Conservation (phyloP, 1,284 basidiomycete species). For the Tilletiaria anomala region DNA sequence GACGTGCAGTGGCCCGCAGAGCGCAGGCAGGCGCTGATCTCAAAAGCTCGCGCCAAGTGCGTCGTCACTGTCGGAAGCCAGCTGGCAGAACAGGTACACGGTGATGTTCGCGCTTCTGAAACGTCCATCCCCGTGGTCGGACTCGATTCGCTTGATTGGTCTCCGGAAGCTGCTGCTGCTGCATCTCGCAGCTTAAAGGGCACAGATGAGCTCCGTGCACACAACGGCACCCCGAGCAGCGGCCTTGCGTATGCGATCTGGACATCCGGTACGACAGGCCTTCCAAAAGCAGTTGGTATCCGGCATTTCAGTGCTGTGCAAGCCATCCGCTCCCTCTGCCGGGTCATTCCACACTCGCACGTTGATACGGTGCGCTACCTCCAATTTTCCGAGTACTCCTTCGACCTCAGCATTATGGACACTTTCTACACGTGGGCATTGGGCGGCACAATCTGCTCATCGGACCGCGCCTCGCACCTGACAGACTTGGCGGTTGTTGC, state of each 20-base stretch:
- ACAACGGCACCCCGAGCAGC: not conserved
- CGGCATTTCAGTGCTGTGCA: slow-evolving; percentile 36
- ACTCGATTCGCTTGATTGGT: slow-evolving; percentile 17
- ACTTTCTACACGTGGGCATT: slow-evolving; percentile 37
- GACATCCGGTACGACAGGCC: slow-evolving; percentile 41
- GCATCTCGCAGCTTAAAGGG: slow-evolving; percentile 3
- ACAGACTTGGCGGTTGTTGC: slow-evolving; percentile 17
- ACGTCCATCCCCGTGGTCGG: slow-evolving; percentile 14
- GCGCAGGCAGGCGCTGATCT: slow-evolving; percentile 35
- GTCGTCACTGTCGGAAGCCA: slow-evolving; percentile 7
- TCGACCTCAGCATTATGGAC: slow-evolving; percentile 39
- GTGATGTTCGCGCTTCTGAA: not conserved
- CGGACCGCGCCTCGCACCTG: slow-evolving; percentile 21
- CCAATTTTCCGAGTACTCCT: slow-evolving; percentile 39
- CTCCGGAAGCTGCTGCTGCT: too few relatives aligned
- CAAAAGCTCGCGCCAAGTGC: slow-evolving; percentile 25
- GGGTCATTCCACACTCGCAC: slow-evolving; percentile 28
- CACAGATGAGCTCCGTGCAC: not conserved
- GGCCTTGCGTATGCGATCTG: slow-evolving; percentile 37
- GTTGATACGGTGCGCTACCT: slow-evolving; percentile 20
- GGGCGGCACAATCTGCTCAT: slow-evolving; percentile 33
- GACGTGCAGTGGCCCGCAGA: slow-evolving; percentile 36
- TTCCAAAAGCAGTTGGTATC: slow-evolving; percentile 39
- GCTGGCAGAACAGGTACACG: not conserved
- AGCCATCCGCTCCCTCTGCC: slow-evolving; percentile 31